Base-by-base conservation (phyloP, 768 basidiomycete genomes). In the Rhodotorula toruloides region DNA sequence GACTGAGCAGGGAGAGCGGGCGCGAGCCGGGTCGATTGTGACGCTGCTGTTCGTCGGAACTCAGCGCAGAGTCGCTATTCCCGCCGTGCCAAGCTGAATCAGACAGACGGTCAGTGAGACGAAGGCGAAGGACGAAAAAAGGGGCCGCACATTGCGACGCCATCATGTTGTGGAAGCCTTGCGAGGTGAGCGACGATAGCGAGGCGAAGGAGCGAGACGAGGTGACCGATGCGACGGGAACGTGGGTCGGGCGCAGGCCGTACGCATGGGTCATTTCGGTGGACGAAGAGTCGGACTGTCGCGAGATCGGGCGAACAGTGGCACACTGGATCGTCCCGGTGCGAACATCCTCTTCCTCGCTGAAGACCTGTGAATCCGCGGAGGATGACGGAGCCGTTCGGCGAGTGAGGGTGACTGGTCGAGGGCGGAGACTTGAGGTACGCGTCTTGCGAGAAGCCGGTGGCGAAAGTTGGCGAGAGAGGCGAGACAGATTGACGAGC, bases 181-280 rank as follows among this genome's bases (percentile, higher is more conserved):
- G 37, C 19, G 59, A 40, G 2, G 68, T 65, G 46, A 65, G 43
- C 32, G 48, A 50, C 22, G 50, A 58, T 3, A n/a, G 9, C 25
- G 40, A 53, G n/a, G 31, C 32, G 27, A 65, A 22, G 14, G 55
- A 36, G 14, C 44, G 14, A 19, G 36, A 21, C 11, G 63, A 65
- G 14, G n/a, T 21, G 39, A 61, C 2, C 32, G 68, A 70, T 0
- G 12, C 48, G 80, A 76, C 87, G 86, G 58, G 89, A 85, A 76
- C 88, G 88, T 0, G 88, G 85, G 27, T 82, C 81, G 60, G 90
- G 81, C 56, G 59, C 14, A 61, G 56, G 22, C 14, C 37, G 59
- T 25, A 47, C 14, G 27, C 40, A 29, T 36, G 37, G 2, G 44
- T 39, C 46, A 54, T 32, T 13, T 50, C 32, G 29, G 17, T 22